Percentiles rank a stretch among this genome's conserved stretches.
Conservation (phyloP, 2,329 filamentous ascomycete genomes). For the Aspergillus sp. region DNA sequence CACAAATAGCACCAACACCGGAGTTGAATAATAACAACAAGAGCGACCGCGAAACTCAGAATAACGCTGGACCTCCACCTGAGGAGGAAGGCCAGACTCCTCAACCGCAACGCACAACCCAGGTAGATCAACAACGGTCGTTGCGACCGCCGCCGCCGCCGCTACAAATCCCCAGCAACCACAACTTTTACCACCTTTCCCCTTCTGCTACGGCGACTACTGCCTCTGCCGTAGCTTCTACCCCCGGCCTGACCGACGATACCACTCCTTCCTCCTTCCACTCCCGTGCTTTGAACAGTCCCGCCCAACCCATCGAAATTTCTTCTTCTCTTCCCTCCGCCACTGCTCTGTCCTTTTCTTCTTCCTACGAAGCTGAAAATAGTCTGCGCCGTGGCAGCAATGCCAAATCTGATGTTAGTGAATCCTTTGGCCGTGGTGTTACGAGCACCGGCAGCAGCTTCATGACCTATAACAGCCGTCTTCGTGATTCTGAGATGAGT, state of each 20-base stretch:
- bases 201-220: neutral
- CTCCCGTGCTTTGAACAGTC: constrained; percentile 36
- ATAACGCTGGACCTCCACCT: no score
- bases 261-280: constrained; percentile 34
- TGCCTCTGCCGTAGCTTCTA: constrained; percentile 21
- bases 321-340: constrained; percentile 23
- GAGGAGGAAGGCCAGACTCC: constrained; percentile 15
- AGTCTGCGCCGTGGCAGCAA: constrained; percentile 32
- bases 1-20: neutral
- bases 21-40: constrained; percentile 25
- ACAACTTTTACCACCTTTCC: constrained; percentile 10
- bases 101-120: constrained; percentile 12
- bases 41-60: constrained; percentile 27
- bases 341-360: constrained; percentile 23
- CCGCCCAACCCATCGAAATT: constrained; percentile 21
- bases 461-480: constrained; percentile 61
- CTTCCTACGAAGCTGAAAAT: constrained; percentile 22
- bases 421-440: constrained; percentile 56
- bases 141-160: constrained; percentile 41
- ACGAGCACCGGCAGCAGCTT: constrained; percentile 72
- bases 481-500: constrained; percentile 72
- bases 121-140: constrained; percentile 22
- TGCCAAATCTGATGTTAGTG: constrained; percentile 24
- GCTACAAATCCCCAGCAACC: constrained; percentile 36
- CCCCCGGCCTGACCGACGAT: constrained; percentile 31